Evolutionary conservation across 176 grass and related monocot species (phyloP).

Genomic region (Eremochloa ophiuroides): DNA sequence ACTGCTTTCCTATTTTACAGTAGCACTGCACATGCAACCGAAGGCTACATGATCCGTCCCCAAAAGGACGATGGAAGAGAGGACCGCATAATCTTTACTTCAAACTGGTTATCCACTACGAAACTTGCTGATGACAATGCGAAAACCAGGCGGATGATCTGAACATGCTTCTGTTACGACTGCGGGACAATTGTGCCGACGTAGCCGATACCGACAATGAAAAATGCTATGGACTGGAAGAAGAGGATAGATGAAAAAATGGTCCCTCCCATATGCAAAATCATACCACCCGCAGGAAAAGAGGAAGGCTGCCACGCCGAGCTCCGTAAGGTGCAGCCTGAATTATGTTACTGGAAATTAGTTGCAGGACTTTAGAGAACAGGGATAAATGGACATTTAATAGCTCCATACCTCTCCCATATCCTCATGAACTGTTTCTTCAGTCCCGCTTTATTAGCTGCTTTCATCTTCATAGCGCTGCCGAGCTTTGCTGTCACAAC

Average conservation of each 20-base stretch:
- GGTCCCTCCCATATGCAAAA: slow-evolving; percentile 43
- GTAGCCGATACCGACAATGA: slow-evolving; percentile 66
- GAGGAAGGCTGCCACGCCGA: slow-evolving; percentile 53
- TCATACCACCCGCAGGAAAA: slow-evolving; percentile 69
- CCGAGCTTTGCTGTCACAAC: slow-evolving; percentile 82
- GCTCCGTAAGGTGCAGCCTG: slow-evolving; percentile 69
- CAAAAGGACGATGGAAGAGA: slow-evolving; percentile 8
- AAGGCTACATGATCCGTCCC: slow-evolving; percentile 31
- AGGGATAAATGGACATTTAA: background rate
- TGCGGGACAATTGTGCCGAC: slow-evolving; percentile 67
- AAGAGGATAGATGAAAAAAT: slow-evolving; percentile 88
- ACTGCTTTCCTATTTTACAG: slow-evolving; percentile 52
- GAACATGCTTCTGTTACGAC: slow-evolving; percentile 30
- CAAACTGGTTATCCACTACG: slow-evolving; percentile 40
- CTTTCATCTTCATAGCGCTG: slow-evolving; percentile 47
- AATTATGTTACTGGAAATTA: background rate
- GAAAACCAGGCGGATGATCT: background rate
- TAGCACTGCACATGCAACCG: slow-evolving; percentile 26
- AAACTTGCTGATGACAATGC: slow-evolving; percentile 18
- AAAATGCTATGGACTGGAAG: slow-evolving; percentile 60
- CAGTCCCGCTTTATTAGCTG: slow-evolving; percentile 38
- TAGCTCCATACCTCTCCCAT: slow-evolving; percentile 62
- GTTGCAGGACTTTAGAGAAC: background rate
- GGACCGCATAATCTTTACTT: slow-evolving; percentile 34
- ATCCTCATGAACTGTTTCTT: slow-evolving; percentile 39